Percentiles rank a stretch among this genome's conserved stretches.
Conservation (phyloP, 1,139 yeast genomes). For the Diutina mesorugosa region DNA sequence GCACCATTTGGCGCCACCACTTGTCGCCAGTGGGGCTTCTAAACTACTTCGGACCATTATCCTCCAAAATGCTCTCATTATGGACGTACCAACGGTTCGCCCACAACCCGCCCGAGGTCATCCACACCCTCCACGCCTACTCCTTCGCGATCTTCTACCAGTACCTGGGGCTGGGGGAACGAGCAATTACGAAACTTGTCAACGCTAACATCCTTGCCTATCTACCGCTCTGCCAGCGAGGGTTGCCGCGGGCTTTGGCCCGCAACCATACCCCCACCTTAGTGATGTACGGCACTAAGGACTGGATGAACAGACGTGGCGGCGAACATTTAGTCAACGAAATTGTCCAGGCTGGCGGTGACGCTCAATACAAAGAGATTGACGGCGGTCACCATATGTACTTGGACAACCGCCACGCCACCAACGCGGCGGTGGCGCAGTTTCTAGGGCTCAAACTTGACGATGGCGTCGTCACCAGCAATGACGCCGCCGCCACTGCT, state of each 20-base stretch:
- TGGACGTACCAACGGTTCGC: constrained; percentile 32
- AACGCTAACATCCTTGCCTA: constrained; percentile 28
- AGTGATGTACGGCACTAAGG: constrained; percentile 32
- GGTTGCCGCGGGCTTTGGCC: constrained; percentile 18
- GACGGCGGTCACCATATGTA: constrained; percentile 28
- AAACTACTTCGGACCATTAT: constrained; percentile 22
- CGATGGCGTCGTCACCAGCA: not conserved
- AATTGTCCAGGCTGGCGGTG: constrained; percentile 10
- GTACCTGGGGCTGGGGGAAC: constrained; percentile 31
- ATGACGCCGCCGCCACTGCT: not conserved
- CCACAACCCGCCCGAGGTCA: constrained; percentile 10
- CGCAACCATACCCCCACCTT: constrained; percentile 14
- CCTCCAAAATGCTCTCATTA: constrained; percentile 25
- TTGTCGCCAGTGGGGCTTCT: constrained; percentile 29
- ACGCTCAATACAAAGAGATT: constrained; percentile 14
- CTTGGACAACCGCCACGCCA: constrained; percentile 21
- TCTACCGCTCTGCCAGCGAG: constrained; percentile 30
- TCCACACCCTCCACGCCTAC: constrained; percentile 27
- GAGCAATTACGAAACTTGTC: constrained; percentile 30
- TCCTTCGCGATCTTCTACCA: constrained; percentile 33
- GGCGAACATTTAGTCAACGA: constrained; percentile 22
- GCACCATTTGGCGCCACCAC: constrained; percentile 25
- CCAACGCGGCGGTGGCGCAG: constrained; percentile 16
- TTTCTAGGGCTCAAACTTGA: constrained; percentile 11
- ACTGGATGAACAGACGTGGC: constrained; percentile 35